Percentiles rank a stretch among this genome's conserved stretches.
These are phyloP conservation scores for Mycena maculata DNA, from an alignment of 768 basidiomycete species.

Conservation along the genomic window DNA sequence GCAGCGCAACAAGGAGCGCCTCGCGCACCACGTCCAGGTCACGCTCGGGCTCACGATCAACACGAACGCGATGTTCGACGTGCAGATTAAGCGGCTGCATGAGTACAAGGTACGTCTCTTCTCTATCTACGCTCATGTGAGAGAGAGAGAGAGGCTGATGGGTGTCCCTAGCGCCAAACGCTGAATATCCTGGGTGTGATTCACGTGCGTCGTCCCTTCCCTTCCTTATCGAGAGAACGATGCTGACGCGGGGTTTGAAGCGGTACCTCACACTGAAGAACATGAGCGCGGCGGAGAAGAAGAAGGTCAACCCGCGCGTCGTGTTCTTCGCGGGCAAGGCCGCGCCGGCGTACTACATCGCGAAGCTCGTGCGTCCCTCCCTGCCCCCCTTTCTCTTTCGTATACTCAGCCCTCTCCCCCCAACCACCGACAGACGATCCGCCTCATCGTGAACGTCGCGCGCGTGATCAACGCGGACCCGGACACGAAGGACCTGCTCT, in stretches of 20 bases:
- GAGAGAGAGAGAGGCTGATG: not conserved
- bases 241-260: constrained; percentile 48
- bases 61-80: constrained; percentile 86
- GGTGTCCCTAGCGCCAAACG: constrained; percentile 80
- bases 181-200: constrained; percentile 93
- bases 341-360: constrained; percentile 94
- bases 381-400: not conserved
- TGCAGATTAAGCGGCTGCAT: constrained; percentile 94
- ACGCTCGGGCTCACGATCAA: constrained; percentile 79
- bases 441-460: constrained; percentile 92
- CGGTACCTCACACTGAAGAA: constrained; percentile 85
- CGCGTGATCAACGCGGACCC: constrained; percentile 84
- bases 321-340: constrained; percentile 99
- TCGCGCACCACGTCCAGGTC: constrained; percentile 79
- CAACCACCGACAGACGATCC: constrained; percentile 84
- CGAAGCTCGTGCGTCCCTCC: constrained; percentile 73
- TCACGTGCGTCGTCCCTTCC: constrained; percentile 62
- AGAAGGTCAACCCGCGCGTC: constrained; percentile 85
- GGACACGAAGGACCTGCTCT: constrained; percentile 88
- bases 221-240: not conserved
- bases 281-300: constrained; percentile 81
- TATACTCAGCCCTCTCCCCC: not conserved
- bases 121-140: not conserved
- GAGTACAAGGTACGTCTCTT: constrained; percentile 79
- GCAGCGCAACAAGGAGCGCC: constrained; percentile 89